Evolutionary conservation across 371 early-diverging fungal species (phyloP).

Genomic region (Mortierella sp.): DNA sequence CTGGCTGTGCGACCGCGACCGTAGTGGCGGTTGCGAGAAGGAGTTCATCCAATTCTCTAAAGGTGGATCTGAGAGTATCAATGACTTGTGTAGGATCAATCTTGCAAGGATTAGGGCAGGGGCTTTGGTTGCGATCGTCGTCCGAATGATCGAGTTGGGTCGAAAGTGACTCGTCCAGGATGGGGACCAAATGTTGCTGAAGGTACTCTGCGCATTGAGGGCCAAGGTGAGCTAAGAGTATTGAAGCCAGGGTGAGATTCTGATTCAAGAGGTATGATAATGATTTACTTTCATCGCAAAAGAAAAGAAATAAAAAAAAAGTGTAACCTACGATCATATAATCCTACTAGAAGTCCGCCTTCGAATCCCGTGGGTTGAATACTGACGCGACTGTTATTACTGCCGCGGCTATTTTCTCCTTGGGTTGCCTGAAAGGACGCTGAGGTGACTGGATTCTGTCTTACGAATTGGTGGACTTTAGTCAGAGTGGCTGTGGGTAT

Average conservation of each 20-base stretch:
- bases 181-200: conserved; percentile 46
- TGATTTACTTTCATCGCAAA: not conserved
- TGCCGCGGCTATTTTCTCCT: conserved; percentile 22
- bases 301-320: not conserved
- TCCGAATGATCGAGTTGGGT: conserved; percentile 48
- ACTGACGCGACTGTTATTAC: conserved; percentile 47
- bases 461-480: conserved; percentile 45
- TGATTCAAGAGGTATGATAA: not conserved
- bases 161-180: conserved; percentile 50
- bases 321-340: conserved; percentile 50
- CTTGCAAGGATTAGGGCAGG: conserved; percentile 14
- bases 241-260: not conserved
- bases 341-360: conserved; percentile 51
- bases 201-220: conserved; percentile 55
- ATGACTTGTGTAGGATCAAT: conserved; percentile 43
- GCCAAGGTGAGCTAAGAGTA: conserved; percentile 37
- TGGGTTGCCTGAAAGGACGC: conserved; percentile 30
- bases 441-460: conserved; percentile 33
- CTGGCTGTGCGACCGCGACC: conserved; percentile 39
- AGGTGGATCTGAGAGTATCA: conserved; percentile 51
- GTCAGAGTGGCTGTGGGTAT: conserved; percentile 24
- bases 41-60: conserved; percentile 50
- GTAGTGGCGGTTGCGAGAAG: conserved; percentile 51
- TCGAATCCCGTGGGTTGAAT: conserved; percentile 50
- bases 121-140: conserved; percentile 16